Evolutionary conservation across 176 grass and related monocot species (phyloP).

Genomic region (Oropetium thomaeum): DNA sequence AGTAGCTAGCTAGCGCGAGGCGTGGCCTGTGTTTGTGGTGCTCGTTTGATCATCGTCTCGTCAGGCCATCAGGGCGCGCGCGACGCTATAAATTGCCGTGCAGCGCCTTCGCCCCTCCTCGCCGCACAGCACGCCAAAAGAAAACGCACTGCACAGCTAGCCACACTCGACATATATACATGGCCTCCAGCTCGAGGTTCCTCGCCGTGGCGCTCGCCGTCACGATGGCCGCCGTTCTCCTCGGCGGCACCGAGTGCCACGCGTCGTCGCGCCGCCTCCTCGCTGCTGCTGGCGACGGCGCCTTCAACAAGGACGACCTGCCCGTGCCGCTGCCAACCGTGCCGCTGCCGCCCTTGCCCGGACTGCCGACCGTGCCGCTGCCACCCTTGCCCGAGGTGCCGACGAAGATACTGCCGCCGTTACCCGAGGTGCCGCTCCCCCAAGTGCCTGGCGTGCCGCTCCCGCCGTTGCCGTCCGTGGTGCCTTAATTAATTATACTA

Average conservation of each 20-base stretch:
- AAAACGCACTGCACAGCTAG: not conserved
- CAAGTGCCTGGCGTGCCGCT: not conserved
- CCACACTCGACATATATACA: constrained; percentile 1
- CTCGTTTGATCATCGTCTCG: no score
- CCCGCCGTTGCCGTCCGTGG: not conserved
- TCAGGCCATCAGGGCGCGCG: not conserved
- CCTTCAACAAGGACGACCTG: not conserved
- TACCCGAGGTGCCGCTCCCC: not conserved
- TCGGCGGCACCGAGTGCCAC: constrained; percentile 18
- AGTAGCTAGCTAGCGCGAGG: not conserved
- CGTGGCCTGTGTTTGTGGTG: no score
- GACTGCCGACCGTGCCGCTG: not conserved
- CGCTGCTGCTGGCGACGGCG: not conserved
- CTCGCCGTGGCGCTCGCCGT: constrained; percentile 11
- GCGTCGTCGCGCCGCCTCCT: constrained; percentile 46
- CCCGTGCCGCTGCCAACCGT: not conserved
- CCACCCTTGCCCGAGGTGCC: not conserved
- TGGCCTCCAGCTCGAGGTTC: constrained; percentile 31
- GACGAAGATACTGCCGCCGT: not conserved
- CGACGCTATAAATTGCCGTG: constrained; percentile 40
- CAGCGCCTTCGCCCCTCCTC: not conserved
- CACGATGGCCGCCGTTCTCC: not conserved
- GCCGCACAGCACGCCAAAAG: constrained; percentile 9
- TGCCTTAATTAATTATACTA: not conserved
- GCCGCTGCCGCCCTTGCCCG: not conserved